Percentiles rank a stretch among this genome's conserved stretches.
Evolutionary conservation across 139 green algal genomes (phyloP).

Genomic region (Mesotaenium endlicherianum): DNA sequence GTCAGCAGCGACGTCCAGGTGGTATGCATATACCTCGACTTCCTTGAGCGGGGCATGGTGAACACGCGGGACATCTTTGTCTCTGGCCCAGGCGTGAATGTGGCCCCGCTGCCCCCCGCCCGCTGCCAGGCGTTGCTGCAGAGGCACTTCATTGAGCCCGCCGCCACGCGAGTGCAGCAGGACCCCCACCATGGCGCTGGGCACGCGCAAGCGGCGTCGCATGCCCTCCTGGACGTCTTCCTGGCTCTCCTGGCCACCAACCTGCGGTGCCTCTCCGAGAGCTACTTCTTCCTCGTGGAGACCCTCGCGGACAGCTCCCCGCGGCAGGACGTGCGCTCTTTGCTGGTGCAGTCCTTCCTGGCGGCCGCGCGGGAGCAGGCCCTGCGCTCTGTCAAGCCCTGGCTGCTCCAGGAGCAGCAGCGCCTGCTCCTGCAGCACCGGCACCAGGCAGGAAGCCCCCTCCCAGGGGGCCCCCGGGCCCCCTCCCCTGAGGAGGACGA

Average conservation of each 20-base stretch:
- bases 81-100: neutral
- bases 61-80: neutral
- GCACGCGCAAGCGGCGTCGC: neutral
- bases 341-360: neutral
- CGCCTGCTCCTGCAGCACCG: too few relatives aligned
- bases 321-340: neutral
- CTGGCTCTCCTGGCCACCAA: neutral
- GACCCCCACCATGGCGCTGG: neutral
- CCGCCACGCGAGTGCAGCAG: neutral
- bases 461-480: too few relatives aligned
- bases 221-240: neutral
- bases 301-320: neutral
- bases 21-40: slow-evolving; percentile 5
- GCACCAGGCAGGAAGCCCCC: too few relatives aligned
- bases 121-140: neutral
- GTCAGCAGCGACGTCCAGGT: neutral
- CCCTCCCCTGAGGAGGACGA: too few relatives aligned
- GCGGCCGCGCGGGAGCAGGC: neutral
- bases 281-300: neutral
- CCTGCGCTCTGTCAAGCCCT: neutral
- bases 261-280: neutral
- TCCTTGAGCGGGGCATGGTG: neutral
- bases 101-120: neutral
- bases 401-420: neutral
- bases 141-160: neutral